Evolutionary conservation across 495 filamentous ascomycete genomes (phyloP).

Genomic region (Aspergillus mulundensis): DNA sequence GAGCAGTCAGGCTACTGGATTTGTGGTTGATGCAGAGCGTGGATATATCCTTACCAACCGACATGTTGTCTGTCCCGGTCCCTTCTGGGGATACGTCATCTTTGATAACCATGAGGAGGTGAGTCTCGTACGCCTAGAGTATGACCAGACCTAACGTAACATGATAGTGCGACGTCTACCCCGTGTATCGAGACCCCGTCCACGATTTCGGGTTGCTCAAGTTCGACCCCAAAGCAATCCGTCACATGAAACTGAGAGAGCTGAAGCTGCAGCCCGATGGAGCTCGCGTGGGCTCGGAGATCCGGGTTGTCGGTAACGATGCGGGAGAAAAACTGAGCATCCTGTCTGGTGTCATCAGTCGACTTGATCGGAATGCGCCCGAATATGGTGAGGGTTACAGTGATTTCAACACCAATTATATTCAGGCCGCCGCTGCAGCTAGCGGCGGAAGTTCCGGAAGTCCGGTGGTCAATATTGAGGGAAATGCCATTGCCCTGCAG

Average conservation of each 20-base stretch:
- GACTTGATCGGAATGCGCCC: slow-evolving; percentile 91
- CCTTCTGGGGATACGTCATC: slow-evolving; percentile 96
- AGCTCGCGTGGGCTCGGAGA: slow-evolving; percentile 85
- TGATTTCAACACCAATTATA: slow-evolving; percentile 99
- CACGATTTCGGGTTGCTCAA: slow-evolving; percentile 97
- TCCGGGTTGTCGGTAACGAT: slow-evolving; percentile 97
- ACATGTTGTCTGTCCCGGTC: slow-evolving; percentile 93
- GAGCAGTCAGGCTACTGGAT: slow-evolving; percentile 93
- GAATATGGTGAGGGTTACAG: slow-evolving; percentile 98
- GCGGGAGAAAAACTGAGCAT: slow-evolving; percentile 98
- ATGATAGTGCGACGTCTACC: slow-evolving; percentile 81
- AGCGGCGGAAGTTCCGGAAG: slow-evolving; percentile 95
- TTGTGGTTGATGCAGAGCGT: slow-evolving; percentile 92
- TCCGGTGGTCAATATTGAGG: slow-evolving; percentile 95
- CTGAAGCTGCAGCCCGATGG: slow-evolving; percentile 82
- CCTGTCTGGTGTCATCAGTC: slow-evolving; percentile 93
- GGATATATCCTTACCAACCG: slow-evolving; percentile 88
- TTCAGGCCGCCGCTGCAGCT: slow-evolving; percentile 93
- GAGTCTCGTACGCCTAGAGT: slow-evolving; percentile 15
- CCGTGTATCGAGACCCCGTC: slow-evolving; percentile 97
- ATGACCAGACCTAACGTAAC: not conserved
- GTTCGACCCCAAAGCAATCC: slow-evolving; percentile 92
- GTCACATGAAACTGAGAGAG: slow-evolving; percentile 85
- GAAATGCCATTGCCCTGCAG: slow-evolving; percentile 88
- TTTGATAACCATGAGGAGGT: slow-evolving; percentile 97